phyloP scores from a whole-genome alignment of 1,284 basidiomycete species.

The Testicularia cyperi region DNA sequence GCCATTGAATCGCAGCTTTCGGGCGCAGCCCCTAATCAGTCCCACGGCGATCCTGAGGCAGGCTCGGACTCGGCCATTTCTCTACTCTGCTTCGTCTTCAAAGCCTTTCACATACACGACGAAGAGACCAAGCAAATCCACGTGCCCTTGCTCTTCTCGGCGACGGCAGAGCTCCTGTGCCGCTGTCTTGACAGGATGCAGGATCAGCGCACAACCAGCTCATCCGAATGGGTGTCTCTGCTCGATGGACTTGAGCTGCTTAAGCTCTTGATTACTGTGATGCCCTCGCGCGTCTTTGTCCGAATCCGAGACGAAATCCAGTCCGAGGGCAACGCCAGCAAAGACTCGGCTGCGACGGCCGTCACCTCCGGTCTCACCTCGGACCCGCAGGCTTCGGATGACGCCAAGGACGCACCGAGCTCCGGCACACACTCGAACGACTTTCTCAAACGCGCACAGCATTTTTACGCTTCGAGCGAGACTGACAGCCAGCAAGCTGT shows the following conservation, averaged over 20 bases:
- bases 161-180: constrained; percentile 22
- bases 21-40: background rate
- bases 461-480: constrained; percentile 33
- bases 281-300: constrained; percentile 45
- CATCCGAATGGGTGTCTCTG: background rate
- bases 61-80: constrained; percentile 43
- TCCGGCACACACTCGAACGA: constrained; percentile 1
- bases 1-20: constrained; percentile 49
- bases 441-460: constrained; percentile 22
- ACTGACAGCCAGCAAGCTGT: constrained; percentile 37
- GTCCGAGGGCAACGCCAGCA: too few species aligned
- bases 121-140: constrained; percentile 79
- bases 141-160: constrained; percentile 65
- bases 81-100: constrained; percentile 69
- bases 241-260: constrained; percentile 35
- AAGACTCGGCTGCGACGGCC: too few species aligned
- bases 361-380: too few species aligned
- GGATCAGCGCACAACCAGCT: background rate
- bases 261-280: constrained; percentile 36
- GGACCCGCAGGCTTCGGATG: background rate
- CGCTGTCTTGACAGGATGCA: constrained; percentile 4
- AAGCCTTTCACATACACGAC: constrained; percentile 72
- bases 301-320: constrained; percentile 2
- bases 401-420: background rate
- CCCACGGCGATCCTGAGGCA: background rate